Evolutionary conservation across 177 flowering plant genomes (phyloP).

Genomic region (Telopea speciosissima): DNA sequence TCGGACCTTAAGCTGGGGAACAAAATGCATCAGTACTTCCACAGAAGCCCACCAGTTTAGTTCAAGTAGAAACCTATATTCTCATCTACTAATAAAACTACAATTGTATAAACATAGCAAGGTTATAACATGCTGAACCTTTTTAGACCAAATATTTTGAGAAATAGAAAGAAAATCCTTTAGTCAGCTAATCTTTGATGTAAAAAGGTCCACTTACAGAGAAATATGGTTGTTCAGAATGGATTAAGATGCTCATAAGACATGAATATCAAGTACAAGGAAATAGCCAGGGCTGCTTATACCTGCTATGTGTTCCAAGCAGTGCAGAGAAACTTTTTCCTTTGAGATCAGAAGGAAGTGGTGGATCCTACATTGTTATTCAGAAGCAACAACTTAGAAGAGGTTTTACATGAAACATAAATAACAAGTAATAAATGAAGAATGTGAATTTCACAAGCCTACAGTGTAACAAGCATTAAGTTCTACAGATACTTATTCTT

Average conservation of each 20-base stretch:
- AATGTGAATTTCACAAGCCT: background rate
- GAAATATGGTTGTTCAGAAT: background rate
- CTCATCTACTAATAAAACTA: background rate
- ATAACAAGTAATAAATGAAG: background rate
- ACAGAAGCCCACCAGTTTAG: background rate
- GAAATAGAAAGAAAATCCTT: too few relatives aligned
- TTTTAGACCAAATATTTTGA: too few relatives aligned
- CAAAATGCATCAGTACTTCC: background rate
- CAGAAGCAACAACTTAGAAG: background rate
- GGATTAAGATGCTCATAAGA: background rate
- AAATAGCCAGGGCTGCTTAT: conserved; percentile 8
- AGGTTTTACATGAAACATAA: background rate
- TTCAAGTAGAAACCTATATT: background rate
- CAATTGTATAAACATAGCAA: background rate
- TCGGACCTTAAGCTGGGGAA: too few relatives aligned
- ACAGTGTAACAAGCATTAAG: background rate
- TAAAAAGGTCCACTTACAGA: background rate
- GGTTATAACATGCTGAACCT: background rate
- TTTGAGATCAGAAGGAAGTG: conserved; percentile 74
- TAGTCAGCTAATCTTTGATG: background rate
- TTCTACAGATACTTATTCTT: too few relatives aligned
- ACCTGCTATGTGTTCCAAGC: conserved; percentile 92
- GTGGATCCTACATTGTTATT: conserved; percentile 56
- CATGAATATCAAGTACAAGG: background rate
- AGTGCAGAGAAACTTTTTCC: conserved; percentile 74